Base-by-base conservation (phyloP, 129 eudicot genomes). In the Pittosporum tobira region DNA sequence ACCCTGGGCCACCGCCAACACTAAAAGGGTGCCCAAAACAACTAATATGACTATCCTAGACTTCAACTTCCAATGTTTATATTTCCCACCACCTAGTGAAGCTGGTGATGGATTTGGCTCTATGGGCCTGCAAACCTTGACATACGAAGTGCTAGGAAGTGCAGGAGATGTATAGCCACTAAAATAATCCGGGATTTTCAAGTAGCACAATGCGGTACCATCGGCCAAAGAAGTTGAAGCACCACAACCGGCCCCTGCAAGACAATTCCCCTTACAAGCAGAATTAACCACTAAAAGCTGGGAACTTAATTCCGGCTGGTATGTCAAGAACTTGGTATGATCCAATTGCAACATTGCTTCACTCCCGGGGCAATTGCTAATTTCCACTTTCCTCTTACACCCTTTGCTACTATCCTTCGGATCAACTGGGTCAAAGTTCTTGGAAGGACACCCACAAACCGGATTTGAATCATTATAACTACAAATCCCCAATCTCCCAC, bases 401-500 rank as follows among this genome's bases (percentile, higher is more conserved):
- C 98, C 98, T 70, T 73, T 66, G 53, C 85, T 69, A 15, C 62
- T 34, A 48, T 90, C 87, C 0, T 16, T 56, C 0, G 71, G 62
- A 64, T 90, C 95, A 34, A 83, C 23, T 1, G 57, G 65, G 1
- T 83, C 94, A 58, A 90, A 90, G 76, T 90, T 90, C 70, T 64
- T 46, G 0, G 98, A 90, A 0, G 98, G 89, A 47, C 98, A 90
- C 12, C 87, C 83, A 51, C 97, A 90, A 3, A 77, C 55, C 0
- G 95, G 88, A 38, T 58, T n/a, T 12, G 95, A 64, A 21, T 81
- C 87, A 44, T 85, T 80, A 62, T 90, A 90, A 55, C 95, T 85
- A 67, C 97, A 90, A 9, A 90, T 72, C 15, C 97, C 97, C 45
- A 79, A 52, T 50, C 87, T 70, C 31, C 97, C 97, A 78, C 97